Conservation (phyloP, 805 yeast genomes). For the Middelhovenomyces tepae region DNA sequence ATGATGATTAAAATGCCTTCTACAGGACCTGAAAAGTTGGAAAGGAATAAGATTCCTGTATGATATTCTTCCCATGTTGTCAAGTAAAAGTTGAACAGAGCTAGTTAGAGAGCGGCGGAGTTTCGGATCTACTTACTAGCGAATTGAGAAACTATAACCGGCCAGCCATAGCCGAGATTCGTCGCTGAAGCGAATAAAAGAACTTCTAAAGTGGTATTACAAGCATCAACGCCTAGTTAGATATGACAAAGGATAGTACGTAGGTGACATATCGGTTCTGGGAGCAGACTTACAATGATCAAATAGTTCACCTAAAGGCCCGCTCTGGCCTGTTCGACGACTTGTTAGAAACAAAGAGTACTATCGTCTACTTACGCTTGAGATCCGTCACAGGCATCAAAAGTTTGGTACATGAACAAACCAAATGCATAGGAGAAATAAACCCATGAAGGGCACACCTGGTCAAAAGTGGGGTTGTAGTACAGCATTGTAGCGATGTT, state of each 20-base stretch:
- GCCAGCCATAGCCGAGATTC: slow-evolving; percentile 59
- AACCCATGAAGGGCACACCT: slow-evolving; percentile 64
- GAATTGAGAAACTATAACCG: slow-evolving; percentile 30
- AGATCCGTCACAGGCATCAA: slow-evolving; percentile 93
- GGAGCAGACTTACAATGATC: slow-evolving; percentile 74
- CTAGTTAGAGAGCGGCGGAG: no score
- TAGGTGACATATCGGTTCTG: no score
- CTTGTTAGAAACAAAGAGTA: slow-evolving; percentile 6
- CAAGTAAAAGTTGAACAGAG: slow-evolving; percentile 58
- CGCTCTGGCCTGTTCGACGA: slow-evolving; percentile 87
- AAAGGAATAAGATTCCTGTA: slow-evolving; percentile 70
- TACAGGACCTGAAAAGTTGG: slow-evolving; percentile 86
- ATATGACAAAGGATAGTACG: no score
- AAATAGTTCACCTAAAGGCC: slow-evolving; percentile 89
- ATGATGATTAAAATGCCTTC: slow-evolving; percentile 75
- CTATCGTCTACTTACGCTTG: slow-evolving; percentile 64
- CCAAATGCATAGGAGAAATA: slow-evolving; percentile 73
- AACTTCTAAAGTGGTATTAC: slow-evolving; percentile 65
- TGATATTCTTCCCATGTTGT: slow-evolving; percentile 96
- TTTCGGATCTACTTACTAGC: no score
- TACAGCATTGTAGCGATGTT: slow-evolving; percentile 59
- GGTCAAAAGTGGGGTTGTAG: slow-evolving; percentile 59
- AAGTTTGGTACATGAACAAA: slow-evolving; percentile 83
- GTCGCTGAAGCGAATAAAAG: slow-evolving; percentile 62
- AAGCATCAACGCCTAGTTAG: slow-evolving; percentile 34